Base-by-base conservation (phyloP, 306 rosid species). In the Sechiopsis laciniata region DNA sequence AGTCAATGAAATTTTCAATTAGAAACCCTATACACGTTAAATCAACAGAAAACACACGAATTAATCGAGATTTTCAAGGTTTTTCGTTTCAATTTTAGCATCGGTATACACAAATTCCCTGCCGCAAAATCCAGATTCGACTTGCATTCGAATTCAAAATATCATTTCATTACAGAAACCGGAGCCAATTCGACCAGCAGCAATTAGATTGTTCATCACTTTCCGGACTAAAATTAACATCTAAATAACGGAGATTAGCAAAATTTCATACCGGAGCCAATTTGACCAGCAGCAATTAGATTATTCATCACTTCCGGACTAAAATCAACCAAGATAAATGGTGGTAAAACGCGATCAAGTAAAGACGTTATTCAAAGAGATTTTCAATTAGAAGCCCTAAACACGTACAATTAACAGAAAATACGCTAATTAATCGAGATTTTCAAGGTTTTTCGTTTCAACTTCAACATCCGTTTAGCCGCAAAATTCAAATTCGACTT, bases 371-470 rank as follows among this genome's bases (percentile, higher is more conserved):
- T 26, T 26, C 29, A 26, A 26, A 1, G 29, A 26, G 2, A 26
- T 2, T 26, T 26, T 26, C 29, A 26, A 26, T 26, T 26, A 26
- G 29, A 26, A 26, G 29, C 29, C 29, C 29, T 26, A 26, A 26
- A 26, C 29, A 26, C 29, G 29, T 26, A 1, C 29, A 26, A 26
- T 26, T 26, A 26, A 26, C 29, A 26, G 29, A 26, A 26, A 26
- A 26, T 2, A 26, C 29, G 29, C 29, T 1, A 26, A 13, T 19
- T 20, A 46, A 5, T 66, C 55, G 10, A 66, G 54, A 42, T 65
- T 65, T 65, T 40, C 71, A 37, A 65, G 72, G 72, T 45, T 19
- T 63, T 66, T 45, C 10, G 55, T 66, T 66, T 45, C 55, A 66
- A 19, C 12, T 17, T 61, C 7, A 37, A 15, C 71, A 20, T 42